Base-by-base conservation (phyloP, 1,284 basidiomycete genomes). In the Cryptococcus depauperatus region DNA sequence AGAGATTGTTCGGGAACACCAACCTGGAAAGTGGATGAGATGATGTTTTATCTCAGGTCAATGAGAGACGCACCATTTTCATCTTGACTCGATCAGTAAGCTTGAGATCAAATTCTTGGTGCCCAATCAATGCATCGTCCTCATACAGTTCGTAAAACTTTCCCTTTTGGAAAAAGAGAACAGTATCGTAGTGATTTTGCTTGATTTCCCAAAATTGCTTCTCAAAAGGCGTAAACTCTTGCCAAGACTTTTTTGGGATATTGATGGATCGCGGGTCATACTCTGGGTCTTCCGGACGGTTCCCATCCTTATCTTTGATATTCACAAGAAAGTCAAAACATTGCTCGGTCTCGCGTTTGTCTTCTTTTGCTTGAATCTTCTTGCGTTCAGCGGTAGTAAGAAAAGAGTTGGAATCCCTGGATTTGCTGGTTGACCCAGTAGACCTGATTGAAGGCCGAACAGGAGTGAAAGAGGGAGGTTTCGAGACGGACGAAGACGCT, bases 1-100 rank as follows among this genome's bases (percentile, higher is more conserved):
- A 98, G 95, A 1, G 84, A 83, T 68, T 80, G 82, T 66, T 98
- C 95, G 0, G 95, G 95, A 4, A 98, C 93, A 34, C 95, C 92
- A 49, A 95, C 89, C 88, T 87, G 23, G 48, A n/a, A 21, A 14
- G 22, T 21, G 11, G n/a, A 14, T 14, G n/a, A 16, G n/a, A 22
- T 38, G 37, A 21, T 38, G 19, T 14, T n/a, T 19, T 14, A 13
- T 23, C 9, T 29, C 40, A 21, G 16, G 34, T n/a, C n/a, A n/a
- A n/a, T 23, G 22, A 10, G 28, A 14, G 19, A 51, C 76, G 51
- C 34, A 85, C 89, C 91, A 95, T 96, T 51, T 85, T 92, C 95
- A 99, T 99, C 72, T 97, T 98, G 46, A 96, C 92, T 46, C 72
- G 60, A 49, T 73, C 71, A 0, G 73, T 74, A 23, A 74, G 55